Percentiles rank a stretch among this genome's conserved stretches.
Evolutionary conservation across 2,329 filamentous ascomycete species (phyloP).

Genomic region (Incumbomyces lentus): DNA sequence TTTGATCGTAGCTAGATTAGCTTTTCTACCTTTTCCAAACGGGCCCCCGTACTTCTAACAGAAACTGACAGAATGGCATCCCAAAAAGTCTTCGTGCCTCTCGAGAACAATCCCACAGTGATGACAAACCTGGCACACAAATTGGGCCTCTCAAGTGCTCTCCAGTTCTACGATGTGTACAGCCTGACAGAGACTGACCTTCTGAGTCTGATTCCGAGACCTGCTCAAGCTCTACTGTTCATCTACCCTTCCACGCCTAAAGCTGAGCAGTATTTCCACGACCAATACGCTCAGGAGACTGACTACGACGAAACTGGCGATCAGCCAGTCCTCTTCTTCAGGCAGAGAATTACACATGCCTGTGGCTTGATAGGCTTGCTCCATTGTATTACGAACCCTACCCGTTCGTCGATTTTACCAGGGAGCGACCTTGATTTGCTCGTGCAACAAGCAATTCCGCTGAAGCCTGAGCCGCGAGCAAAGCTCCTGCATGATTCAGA

Average conservation of each 20-base stretch:
- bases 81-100: slow-evolving; percentile 4
- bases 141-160: slow-evolving; percentile 38
- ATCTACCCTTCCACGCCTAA: slow-evolving; percentile 33
- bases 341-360: slow-evolving; percentile 46
- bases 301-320: slow-evolving; percentile 39
- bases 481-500: slow-evolving; percentile 41
- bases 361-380: slow-evolving; percentile 50
- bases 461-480: slow-evolving; percentile 38
- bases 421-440: slow-evolving; percentile 38
- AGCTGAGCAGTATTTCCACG: slow-evolving; percentile 28
- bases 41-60: too few species aligned
- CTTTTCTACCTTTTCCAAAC: too few species aligned
- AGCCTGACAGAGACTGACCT: slow-evolving; percentile 41
- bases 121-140: slow-evolving; percentile 40
- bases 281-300: slow-evolving; percentile 29
- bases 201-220: slow-evolving; percentile 42
- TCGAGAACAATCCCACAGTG: slow-evolving; percentile 48
- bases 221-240: slow-evolving; percentile 44
- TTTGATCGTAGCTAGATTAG: too few species aligned
- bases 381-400: slow-evolving; percentile 43
- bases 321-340: slow-evolving; percentile 49
- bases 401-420: slow-evolving; percentile 31
- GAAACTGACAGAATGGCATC: too few species aligned
- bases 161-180: slow-evolving; percentile 46
- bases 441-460: slow-evolving; percentile 33